Conservation (phyloP, 2,329 filamentous ascomycete species). For the Daldinia eschscholtzii region DNA sequence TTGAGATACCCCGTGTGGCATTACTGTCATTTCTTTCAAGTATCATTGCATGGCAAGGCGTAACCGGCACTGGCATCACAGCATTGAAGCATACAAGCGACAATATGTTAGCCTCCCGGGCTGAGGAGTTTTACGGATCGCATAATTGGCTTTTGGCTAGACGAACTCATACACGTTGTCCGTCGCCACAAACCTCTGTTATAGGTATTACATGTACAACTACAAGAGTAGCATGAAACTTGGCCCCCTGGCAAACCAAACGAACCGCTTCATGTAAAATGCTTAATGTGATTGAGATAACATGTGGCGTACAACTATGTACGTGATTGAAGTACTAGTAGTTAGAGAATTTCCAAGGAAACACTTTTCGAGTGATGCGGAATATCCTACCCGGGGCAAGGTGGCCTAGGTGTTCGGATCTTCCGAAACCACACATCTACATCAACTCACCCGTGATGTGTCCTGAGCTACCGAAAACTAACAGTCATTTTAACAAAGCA, state of each 20-base stretch:
- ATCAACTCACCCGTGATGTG: too few species aligned
- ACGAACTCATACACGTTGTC: not conserved
- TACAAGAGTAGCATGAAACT: not conserved
- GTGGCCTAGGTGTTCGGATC: not conserved
- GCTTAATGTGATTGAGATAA: not conserved
- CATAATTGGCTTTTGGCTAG: constrained; percentile 5
- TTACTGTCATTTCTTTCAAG: constrained; percentile 27
- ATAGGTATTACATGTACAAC: not conserved
- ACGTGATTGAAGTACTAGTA: not conserved
- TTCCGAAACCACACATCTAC: not conserved
- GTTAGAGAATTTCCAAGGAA: not conserved
- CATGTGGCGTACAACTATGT: not conserved
- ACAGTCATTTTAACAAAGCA: not conserved
- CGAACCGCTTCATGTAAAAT: not conserved
- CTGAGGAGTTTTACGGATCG: constrained; percentile 8
- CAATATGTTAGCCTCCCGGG: not conserved
- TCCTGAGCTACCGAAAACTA: not conserved
- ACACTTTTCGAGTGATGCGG: not conserved
- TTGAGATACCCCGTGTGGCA: constrained; percentile 46
- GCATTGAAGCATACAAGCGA: not conserved
- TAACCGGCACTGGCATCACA: constrained; percentile 25
- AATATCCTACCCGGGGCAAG: not conserved
- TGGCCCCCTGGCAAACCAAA: not conserved
- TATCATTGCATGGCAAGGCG: constrained; percentile 40
- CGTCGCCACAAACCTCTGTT: not conserved